Evolutionary conservation across 257 asterid genomes (phyloP).

Genomic region (Plantago elongata): DNA sequence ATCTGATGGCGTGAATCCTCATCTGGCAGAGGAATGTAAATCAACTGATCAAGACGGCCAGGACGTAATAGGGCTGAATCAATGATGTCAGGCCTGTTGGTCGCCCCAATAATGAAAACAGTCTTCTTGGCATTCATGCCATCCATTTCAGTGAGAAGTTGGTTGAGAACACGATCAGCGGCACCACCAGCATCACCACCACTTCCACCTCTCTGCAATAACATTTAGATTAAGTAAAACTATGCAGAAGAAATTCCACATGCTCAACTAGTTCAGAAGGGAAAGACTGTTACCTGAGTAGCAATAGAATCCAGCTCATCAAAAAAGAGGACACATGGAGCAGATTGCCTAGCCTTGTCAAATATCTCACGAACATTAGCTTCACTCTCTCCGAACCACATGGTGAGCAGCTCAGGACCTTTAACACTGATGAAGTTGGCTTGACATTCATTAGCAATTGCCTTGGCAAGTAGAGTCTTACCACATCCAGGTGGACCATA

Average conservation of each 20-base stretch:
- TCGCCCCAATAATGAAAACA: slow-evolving; percentile 61
- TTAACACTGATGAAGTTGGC: slow-evolving; percentile 57
- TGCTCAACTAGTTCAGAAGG: neutral
- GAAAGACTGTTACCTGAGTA: slow-evolving; percentile 40
- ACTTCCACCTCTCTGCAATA: slow-evolving; percentile 52
- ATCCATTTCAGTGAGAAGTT: slow-evolving; percentile 61
- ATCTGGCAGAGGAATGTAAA: slow-evolving; percentile 60
- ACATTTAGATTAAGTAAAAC: neutral
- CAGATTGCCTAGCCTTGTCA: slow-evolving; percentile 66
- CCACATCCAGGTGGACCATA: slow-evolving; percentile 78
- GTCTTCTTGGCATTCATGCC: slow-evolving; percentile 66
- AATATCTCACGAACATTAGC: slow-evolving; percentile 69
- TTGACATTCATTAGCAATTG: slow-evolving; percentile 63
- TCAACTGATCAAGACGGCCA: slow-evolving; percentile 63
- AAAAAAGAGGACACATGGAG: slow-evolving; percentile 65
- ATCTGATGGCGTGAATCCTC: slow-evolving; percentile 58
- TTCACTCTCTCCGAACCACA: slow-evolving; percentile 78
- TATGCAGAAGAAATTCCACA: neutral
- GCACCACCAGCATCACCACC: slow-evolving; percentile 68
- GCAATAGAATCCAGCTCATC: slow-evolving; percentile 68
- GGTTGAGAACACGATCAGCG: slow-evolving; percentile 61
- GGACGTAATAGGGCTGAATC: slow-evolving; percentile 64
- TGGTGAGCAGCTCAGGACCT: slow-evolving; percentile 65
- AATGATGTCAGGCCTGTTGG: slow-evolving; percentile 57
- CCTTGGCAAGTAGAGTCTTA: slow-evolving; percentile 60